These are phyloP conservation scores for Pleochaeta shiraiana DNA, from an alignment of 2,329 filamentous ascomycete genomes.

Conservation along the genomic window DNA sequence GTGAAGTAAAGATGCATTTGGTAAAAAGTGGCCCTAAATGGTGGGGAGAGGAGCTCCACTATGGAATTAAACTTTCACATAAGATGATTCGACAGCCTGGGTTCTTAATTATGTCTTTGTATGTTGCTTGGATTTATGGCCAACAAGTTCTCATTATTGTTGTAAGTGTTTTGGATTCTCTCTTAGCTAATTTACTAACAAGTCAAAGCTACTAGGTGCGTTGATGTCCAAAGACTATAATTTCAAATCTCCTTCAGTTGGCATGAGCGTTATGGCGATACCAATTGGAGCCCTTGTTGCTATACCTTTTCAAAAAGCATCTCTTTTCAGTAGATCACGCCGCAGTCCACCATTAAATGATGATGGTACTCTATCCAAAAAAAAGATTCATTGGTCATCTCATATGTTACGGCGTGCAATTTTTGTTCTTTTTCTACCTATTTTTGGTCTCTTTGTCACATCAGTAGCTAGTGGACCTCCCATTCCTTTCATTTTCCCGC, in stretches of 20 bases:
- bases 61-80: slow-evolving; percentile 40
- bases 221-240: slow-evolving; percentile 47
- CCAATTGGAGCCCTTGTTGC: slow-evolving; percentile 47
- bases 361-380: slow-evolving; percentile 39
- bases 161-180: slow-evolving; percentile 21
- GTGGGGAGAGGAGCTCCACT: slow-evolving; percentile 58
- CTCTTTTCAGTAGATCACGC: slow-evolving; percentile 42
- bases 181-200: slow-evolving; percentile 7
- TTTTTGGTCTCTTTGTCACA: slow-evolving; percentile 45
- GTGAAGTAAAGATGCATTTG: slow-evolving; percentile 58
- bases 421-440: slow-evolving; percentile 44
- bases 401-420: slow-evolving; percentile 46
- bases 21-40: slow-evolving; percentile 48
- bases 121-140: slow-evolving; percentile 58
- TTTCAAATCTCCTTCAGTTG: slow-evolving; percentile 41
- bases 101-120: slow-evolving; percentile 49
- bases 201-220: slow-evolving; percentile 36
- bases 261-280: slow-evolving; percentile 40
- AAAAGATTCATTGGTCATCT: slow-evolving; percentile 44
- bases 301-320: slow-evolving; percentile 53
- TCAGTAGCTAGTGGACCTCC: slow-evolving; percentile 40
- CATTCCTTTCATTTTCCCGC: slow-evolving; percentile 38
- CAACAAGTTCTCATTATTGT: slow-evolving; percentile 53
- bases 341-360: slow-evolving; percentile 36
- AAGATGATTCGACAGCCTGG: slow-evolving; percentile 56